These are phyloP conservation scores for Candida boleticola DNA, from an alignment of 805 yeast genomes.

Conservation along the genomic window DNA sequence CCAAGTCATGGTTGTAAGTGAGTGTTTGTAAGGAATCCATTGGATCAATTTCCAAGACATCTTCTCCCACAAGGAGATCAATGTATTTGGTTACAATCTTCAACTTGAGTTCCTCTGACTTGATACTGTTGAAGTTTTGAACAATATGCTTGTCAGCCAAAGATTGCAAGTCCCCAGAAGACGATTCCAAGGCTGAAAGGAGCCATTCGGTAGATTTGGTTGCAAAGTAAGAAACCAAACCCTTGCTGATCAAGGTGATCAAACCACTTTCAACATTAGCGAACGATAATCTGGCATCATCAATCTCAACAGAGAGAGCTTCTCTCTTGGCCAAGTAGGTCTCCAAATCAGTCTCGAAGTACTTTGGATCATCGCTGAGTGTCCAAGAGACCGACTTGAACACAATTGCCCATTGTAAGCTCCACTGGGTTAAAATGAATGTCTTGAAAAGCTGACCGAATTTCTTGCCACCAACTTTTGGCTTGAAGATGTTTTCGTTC, in stretches of 20 bases:
- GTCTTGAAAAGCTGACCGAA: slow-evolving; percentile 55
- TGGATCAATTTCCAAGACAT: slow-evolving; percentile 29
- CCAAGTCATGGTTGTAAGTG: slow-evolving; percentile 52
- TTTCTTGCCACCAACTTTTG: slow-evolving; percentile 46
- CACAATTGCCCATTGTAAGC: slow-evolving; percentile 29
- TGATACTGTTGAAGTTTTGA: slow-evolving; percentile 56
- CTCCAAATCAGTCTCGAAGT: slow-evolving; percentile 4
- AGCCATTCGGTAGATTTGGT: slow-evolving; percentile 59
- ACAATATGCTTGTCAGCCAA: slow-evolving; percentile 51
- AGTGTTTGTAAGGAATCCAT: slow-evolving; percentile 52
- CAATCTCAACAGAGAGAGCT: slow-evolving; percentile 42
- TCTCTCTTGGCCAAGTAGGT: slow-evolving; percentile 38
- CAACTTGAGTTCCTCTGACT: slow-evolving; percentile 49
- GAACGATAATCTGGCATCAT: slow-evolving; percentile 48
- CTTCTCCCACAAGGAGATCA: slow-evolving; percentile 53
- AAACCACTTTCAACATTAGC: slow-evolving; percentile 49
- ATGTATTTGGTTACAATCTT: slow-evolving; percentile 48
- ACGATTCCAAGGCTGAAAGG: slow-evolving; percentile 41
- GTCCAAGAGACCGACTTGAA: slow-evolving; percentile 50
- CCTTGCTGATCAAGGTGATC: slow-evolving; percentile 54
- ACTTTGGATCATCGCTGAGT: slow-evolving; percentile 13
- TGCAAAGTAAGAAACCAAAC: slow-evolving; percentile 10
- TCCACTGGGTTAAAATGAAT: slow-evolving; percentile 69
- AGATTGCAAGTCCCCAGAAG: slow-evolving; percentile 30
- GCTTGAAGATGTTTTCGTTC: slow-evolving; percentile 39